Evolutionary conservation across 2,329 filamentous ascomycete genomes (phyloP), one percentile per base, ranked within the genome.

Genomic region (Davidsoniella neocaledoniae): DNA sequence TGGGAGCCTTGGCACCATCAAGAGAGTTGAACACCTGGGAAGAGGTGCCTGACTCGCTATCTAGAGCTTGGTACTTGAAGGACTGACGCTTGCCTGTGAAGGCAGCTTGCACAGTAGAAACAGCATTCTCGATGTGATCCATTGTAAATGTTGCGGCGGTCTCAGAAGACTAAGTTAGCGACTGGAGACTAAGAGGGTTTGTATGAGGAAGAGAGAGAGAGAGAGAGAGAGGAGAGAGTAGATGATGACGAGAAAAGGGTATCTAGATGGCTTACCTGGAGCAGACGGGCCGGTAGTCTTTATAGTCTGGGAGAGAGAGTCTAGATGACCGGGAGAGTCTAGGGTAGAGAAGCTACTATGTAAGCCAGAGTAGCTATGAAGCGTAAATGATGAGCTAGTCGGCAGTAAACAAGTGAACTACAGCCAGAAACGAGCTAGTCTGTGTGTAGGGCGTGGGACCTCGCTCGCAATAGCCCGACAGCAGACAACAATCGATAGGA

Each of bases 1-100:
- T 46, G 29, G 46, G 47, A 21, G 51, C 37, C 36, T 46, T 37
- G 42, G 40, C 19, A 10, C 25, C 39, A 2, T 43, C 43, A n/a
- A 46, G 39, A 21, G 37, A 17, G 10, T 41, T 17, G 19, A 21
- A 39, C 16, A 19, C 26, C 16, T 43, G 44, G 25, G 10, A 48
- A 21, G 46, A 14, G 46, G 5, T 10, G 21, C 36, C 46, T 23
- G 19, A 41, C 7, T 17, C n/a, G 41, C 25, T 25, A 41, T 16
- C 39, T 23, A 53, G 16, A 8, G 43, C 46, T 26, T 53, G 51
- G 47, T 53, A 53, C 36, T 49, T 43, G 39, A 46, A 48, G 29
- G 29, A 33, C 29, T 2, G 29, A 10, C 36, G 37, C n/a, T 39
- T 46, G 21, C 38, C 46, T 12, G 38, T 49, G 8, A 48, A 26